Evolutionary conservation across 768 basidiomycete genomes (phyloP), one percentile per base, ranked within the genome.

Genomic region (Hericium erinaceus): DNA sequence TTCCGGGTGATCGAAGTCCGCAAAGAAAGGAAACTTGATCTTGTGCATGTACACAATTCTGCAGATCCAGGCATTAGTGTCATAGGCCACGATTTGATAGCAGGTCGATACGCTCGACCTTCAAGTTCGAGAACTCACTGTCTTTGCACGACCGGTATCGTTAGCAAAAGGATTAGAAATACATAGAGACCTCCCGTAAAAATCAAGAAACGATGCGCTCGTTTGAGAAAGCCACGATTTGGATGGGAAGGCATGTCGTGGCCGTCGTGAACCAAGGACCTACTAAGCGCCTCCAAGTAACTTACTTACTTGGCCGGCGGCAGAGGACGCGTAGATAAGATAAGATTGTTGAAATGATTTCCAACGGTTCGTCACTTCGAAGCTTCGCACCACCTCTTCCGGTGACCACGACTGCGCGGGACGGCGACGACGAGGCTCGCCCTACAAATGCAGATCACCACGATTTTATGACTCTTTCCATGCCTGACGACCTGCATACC

Each of bases 1-100:
- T 67, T 91, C 89, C 1, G 94, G 94, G 7, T 71, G 64, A 56
- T 82, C 75, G 62, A 80, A 92, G 33, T 83, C 74, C 0, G 84
- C 80, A 58, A 76, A 78, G 56, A 79, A 73, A 5, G 93, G 92
- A 22, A 84, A 61, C 57, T 72, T 80, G 49, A 92, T 50, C 13
- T 77, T 76, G 65, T 97, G 84, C 61, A 91, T 70, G 68, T 85
- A 95, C 44, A 85, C 54, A 8, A 75, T 58, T 48, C 83, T 82
- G 66, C 6, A 26, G 54, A 33, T 33, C 8, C 33, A 7, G 6
- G 6, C 33, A 33, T 33, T 10, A 33, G 9, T 33, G 9, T 33
- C 33, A 10, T 33, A 33, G 12, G 73, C 26, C 38, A 65, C 66
- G 64, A 75, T 46, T 16, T n/a, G 18, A n/a, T 20, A 18, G 20